These are phyloP conservation scores for Venturia aucupariae DNA, from an alignment of 2,329 filamentous ascomycete genomes.

Conservation along the genomic window DNA sequence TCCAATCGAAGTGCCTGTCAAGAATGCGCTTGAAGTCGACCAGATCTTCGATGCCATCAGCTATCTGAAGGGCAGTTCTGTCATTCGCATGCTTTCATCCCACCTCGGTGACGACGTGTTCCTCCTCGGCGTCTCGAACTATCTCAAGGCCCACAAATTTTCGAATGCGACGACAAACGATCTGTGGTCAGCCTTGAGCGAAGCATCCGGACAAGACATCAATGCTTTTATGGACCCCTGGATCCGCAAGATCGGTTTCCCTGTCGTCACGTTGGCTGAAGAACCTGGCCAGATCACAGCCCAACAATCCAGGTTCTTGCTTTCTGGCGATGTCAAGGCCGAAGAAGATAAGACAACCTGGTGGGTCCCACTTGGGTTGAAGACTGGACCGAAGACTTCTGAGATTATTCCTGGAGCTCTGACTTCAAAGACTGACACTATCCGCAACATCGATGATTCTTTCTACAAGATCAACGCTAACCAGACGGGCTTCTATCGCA, in stretches of 20 bases:
- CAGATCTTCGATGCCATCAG: constrained; percentile 97
- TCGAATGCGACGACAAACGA: constrained; percentile 85
- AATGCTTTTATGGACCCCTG: constrained; percentile 83
- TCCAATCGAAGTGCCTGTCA: constrained; percentile 90
- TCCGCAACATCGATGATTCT: constrained; percentile 62
- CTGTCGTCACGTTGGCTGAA: constrained; percentile 77
- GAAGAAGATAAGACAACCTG: constrained; percentile 87
- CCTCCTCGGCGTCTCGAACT: constrained; percentile 79
- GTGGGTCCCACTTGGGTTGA: constrained; percentile 89
- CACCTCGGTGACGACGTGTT: constrained; percentile 84
- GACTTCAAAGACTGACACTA: constrained; percentile 64
- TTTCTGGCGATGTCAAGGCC: constrained; percentile 79
- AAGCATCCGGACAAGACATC: constrained; percentile 82
- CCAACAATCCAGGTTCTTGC: constrained; percentile 81
- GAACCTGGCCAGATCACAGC: constrained; percentile 72
- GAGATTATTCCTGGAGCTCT: constrained; percentile 59
- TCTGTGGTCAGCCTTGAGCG: constrained; percentile 78
- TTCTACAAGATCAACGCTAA: constrained; percentile 95
- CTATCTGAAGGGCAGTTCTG: constrained; percentile 92
- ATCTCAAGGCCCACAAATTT: constrained; percentile 81
- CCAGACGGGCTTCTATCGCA: constrained; percentile 82
- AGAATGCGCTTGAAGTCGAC: constrained; percentile 88
- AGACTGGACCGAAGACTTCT: constrained; percentile 55
- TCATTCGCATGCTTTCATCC: constrained; percentile 90
- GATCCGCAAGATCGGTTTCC: constrained; percentile 94